Base-by-base conservation (phyloP, 2,329 filamentous ascomycete species). In the Gremmenia infestans region DNA sequence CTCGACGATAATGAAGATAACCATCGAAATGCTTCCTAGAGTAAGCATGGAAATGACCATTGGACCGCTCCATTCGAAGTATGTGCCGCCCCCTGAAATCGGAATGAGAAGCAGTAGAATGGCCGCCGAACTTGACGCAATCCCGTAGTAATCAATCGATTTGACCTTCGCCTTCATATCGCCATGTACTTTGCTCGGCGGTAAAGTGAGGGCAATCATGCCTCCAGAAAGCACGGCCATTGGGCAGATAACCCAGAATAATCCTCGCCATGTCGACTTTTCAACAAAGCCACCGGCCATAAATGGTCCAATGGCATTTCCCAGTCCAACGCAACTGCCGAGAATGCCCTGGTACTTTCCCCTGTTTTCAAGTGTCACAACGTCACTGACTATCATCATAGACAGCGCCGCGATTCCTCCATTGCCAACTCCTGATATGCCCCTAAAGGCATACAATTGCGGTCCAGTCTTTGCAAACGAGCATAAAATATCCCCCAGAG, bases 21-120 rank as follows among this genome's bases (percentile, higher is more conserved):
- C 40, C 28, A 79, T 65, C 12, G 73, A 75, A 19, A 76, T 64
- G 0, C 69, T 68, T 15, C 80, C 80, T 12, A 83, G 70, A 0
- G 70, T 69, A 12, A 87, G 71, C 81, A 86, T 83, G 39, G 75
- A 74, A 22, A 86, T 82, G 1, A 83, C 78, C 74, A 83, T 76
- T 0, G 81, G 72, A 9, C 78, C 81, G 28, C 73, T 64, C 80
- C 80, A 83, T 3, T 73, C 67, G 59, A 83, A 84, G 56, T 82
- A 81, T 0, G 77, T 75, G 1, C 79, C 81, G 55, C 80, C 82
- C 15, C 82, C 82, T 2, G 82, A 85, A 12, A 87, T 77, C 0
- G 84, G 84, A 46, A 88, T 83, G 17, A 87, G 72, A 2, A 87
- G 62, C 12, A 86, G 73, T 9, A 87, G 78, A 28, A 85, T 78